Evolutionary conservation across 2,329 filamentous ascomycete genomes (phyloP).

Genomic region (Lomentospora prolificans): DNA sequence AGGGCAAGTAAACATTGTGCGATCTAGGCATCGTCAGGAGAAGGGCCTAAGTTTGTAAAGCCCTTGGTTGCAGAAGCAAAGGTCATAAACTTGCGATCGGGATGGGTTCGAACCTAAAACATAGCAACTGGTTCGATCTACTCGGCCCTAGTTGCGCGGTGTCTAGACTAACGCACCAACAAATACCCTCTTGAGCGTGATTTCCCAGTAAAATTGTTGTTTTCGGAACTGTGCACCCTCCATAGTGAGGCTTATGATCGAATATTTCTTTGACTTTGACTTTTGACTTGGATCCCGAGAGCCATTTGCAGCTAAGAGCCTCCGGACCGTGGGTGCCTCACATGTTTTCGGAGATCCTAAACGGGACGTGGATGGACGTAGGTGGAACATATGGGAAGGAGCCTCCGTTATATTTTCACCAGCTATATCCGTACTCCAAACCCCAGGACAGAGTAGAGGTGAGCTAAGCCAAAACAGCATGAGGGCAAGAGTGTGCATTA

Average conservation of each 20-base stretch:
- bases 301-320: too few species aligned
- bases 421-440: not conserved
- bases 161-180: too few species aligned
- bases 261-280: too few species aligned
- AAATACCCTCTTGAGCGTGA: too few species aligned
- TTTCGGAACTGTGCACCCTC: too few species aligned
- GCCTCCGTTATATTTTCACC: not conserved
- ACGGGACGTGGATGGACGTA: not conserved
- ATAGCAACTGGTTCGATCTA: too few species aligned
- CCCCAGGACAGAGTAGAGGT: constrained; percentile 1
- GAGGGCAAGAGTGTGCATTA: not conserved
- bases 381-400: not conserved
- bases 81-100: not conserved
- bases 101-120: not conserved
- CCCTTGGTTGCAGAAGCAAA: not conserved
- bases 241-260: too few species aligned
- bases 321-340: too few species aligned
- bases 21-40: not conserved
- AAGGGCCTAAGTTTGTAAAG: not conserved
- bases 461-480: not conserved
- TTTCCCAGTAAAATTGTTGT: too few species aligned
- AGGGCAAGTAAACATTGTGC: not conserved
- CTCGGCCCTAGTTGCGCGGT: too few species aligned
- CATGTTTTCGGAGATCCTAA: too few species aligned
- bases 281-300: too few species aligned